Evolutionary conservation across 495 filamentous ascomycete genomes (phyloP).

Genomic region (Aspergillus avenaceus): DNA sequence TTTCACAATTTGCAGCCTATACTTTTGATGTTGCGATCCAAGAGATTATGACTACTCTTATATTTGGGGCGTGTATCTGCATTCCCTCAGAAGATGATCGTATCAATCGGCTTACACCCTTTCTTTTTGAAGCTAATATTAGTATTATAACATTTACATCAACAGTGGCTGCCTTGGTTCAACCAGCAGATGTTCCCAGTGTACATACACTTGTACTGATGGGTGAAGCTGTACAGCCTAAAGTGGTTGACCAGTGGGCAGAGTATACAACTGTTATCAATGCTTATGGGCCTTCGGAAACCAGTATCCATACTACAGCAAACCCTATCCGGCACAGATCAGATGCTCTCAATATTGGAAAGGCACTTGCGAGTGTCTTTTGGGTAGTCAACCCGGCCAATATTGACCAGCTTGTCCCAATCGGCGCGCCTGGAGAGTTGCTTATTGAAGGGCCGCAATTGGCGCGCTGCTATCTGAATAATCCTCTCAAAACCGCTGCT

Average conservation of each 20-base stretch:
- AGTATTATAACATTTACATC: conserved; percentile 16
- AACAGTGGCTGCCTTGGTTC: conserved; percentile 8
- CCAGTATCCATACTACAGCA: conserved; percentile 2
- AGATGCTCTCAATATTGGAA: conserved; percentile 30
- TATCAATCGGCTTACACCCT: conserved; percentile 4
- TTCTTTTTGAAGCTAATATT: too few species aligned
- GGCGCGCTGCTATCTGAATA: conserved; percentile 39
- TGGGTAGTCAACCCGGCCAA: conserved; percentile 43
- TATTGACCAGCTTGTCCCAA: conserved; percentile 23
- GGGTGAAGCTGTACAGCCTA: conserved; percentile 13
- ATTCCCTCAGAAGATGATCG: conserved; percentile 22
- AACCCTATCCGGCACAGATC: background rate
- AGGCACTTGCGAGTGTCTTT: conserved; percentile 18
- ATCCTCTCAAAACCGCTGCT: conserved; percentile 26
- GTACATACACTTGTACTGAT: conserved; percentile 18
- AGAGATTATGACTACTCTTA: conserved; percentile 19
- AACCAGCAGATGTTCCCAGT: conserved; percentile 9
- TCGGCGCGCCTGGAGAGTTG: conserved; percentile 41
- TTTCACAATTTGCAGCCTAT: conserved; percentile 20
- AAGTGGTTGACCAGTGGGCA: conserved; percentile 37
- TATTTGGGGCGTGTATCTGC: conserved; percentile 22
- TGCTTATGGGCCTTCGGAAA: conserved; percentile 22
- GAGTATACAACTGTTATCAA: conserved; percentile 15
- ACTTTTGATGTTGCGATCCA: conserved; percentile 18
- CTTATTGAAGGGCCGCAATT: conserved; percentile 39